phyloP scores from a whole-genome alignment of 768 basidiomycete species.

The Tylopilus subfusipes region DNA sequence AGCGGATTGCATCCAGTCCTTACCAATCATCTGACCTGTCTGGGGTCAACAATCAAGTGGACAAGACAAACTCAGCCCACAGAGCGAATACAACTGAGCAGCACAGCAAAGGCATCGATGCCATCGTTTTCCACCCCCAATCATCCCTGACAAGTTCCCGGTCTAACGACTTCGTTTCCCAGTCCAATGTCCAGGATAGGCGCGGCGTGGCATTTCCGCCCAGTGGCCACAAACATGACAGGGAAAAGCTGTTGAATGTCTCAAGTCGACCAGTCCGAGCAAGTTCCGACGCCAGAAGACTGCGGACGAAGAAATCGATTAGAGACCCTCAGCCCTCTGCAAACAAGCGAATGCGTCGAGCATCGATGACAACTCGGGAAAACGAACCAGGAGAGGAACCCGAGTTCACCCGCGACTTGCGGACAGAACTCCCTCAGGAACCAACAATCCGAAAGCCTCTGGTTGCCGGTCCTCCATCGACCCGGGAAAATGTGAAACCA shows the following conservation, averaged over 20 bases:
- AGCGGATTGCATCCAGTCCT: constrained; percentile 9
- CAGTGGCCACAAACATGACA: background rate
- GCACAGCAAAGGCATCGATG: background rate
- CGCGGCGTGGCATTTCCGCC: background rate
- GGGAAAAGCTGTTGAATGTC: background rate
- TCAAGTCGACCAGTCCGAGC: background rate
- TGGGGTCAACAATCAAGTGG: background rate
- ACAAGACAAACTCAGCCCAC: background rate
- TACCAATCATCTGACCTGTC: background rate
- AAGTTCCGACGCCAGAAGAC: background rate
- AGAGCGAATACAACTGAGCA: background rate
- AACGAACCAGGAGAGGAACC: background rate
- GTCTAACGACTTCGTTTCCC: background rate
- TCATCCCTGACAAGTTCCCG: background rate
- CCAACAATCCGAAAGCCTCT: background rate
- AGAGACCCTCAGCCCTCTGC: background rate
- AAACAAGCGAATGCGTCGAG: constrained; percentile 14
- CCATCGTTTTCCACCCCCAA: background rate
- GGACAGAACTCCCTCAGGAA: background rate
- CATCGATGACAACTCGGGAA: background rate
- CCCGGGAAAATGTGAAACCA: background rate
- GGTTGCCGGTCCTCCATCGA: background rate
- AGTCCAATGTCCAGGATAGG: background rate
- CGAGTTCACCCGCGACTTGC: background rate
- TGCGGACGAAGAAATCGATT: background rate